phyloP scores from a whole-genome alignment of 164 flowering plant genomes.

The Vitis rupestris region DNA sequence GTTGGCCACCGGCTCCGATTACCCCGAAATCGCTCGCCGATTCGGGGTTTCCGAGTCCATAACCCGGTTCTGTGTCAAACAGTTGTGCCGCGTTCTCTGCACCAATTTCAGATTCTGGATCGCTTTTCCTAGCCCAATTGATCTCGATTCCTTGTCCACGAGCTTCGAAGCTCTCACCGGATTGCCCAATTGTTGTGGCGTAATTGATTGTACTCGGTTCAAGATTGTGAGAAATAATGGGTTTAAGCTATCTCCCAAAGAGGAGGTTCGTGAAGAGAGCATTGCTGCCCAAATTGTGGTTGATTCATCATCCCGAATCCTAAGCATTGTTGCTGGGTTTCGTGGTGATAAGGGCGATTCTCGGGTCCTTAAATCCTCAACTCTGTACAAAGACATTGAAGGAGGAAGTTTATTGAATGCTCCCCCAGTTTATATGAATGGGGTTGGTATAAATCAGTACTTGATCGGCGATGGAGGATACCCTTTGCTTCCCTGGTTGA shows the following conservation, averaged over 20 bases:
- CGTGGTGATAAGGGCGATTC: conserved; percentile 51
- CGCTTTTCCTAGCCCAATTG: conserved; percentile 53
- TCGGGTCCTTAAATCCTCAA: conserved; percentile 45
- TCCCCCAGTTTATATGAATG: conserved; percentile 25
- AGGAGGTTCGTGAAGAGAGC: conserved; percentile 23
- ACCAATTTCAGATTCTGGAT: conserved; percentile 90
- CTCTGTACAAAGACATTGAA: conserved; percentile 55
- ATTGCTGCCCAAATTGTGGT: conserved; percentile 73
- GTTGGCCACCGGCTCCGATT: conserved; percentile 61
- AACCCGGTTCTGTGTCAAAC: conserved; percentile 71
- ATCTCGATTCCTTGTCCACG: conserved; percentile 45
- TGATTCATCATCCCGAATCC: conserved; percentile 58
- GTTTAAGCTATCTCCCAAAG: background rate
- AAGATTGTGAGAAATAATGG: conserved; percentile 10
- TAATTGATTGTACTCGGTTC: conserved; percentile 57
- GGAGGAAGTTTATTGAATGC: conserved; percentile 41
- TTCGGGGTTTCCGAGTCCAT: conserved; percentile 58
- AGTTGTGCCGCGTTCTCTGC: conserved; percentile 81
- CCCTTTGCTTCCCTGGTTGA: conserved; percentile 84
- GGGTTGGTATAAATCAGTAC: conserved; percentile 51
- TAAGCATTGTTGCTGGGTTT: conserved; percentile 70
- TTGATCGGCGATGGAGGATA: conserved; percentile 58
- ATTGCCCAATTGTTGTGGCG: conserved; percentile 81
- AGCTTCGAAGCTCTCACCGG: conserved; percentile 46
- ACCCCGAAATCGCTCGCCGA: conserved; percentile 43